A percentile compares a stretch with the other conserved stretches of the same genome.
Evolutionary conservation across 192 early-diverging fungal genomes (phyloP).

Genomic region (Podila verticillata): DNA sequence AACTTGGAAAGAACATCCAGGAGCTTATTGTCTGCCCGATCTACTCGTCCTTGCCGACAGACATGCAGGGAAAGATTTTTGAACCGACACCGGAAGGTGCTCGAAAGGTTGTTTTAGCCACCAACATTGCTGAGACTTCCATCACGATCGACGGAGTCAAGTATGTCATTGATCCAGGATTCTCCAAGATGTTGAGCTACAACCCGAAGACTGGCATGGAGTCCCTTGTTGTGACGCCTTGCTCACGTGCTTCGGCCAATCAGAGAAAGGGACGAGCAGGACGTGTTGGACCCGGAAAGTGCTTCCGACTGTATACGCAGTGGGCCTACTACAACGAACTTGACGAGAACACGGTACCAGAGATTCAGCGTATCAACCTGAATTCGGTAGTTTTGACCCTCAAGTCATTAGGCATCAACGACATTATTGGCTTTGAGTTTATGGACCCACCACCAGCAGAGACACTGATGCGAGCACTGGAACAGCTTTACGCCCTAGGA

Average conservation of each 20-base stretch:
- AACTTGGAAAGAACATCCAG: constrained; percentile 86
- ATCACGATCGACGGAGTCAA: constrained; percentile 97
- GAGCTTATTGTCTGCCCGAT: constrained; percentile 97
- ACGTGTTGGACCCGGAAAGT: constrained; percentile 95
- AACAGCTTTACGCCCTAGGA: constrained; percentile 91
- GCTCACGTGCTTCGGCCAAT: constrained; percentile 92
- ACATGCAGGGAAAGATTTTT: constrained; percentile 97
- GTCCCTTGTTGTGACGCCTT: constrained; percentile 94
- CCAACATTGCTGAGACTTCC: constrained; percentile 99
- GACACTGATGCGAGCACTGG: constrained; percentile 91
- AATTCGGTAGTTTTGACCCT: constrained; percentile 89
- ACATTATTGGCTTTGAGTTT: constrained; percentile 97
- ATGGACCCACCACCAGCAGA: constrained; percentile 97
- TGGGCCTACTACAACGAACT: constrained; percentile 94
- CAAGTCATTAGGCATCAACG: constrained; percentile 95
- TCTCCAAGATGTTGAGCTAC: constrained; percentile 96
- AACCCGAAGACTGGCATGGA: constrained; percentile 97
- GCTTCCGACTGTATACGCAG: constrained; percentile 95
- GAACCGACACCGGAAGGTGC: constrained; percentile 94
- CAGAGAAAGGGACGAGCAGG: constrained; percentile 97
- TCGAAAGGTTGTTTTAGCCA: constrained; percentile 95
- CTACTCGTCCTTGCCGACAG: constrained; percentile 95
- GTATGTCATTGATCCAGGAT: constrained; percentile 98
- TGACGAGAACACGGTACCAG: constrained; percentile 93
- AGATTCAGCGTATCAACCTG: constrained; percentile 97